Conservation (phyloP, 1,284 basidiomycete genomes). For the Tranzscheliella williamsii region DNA sequence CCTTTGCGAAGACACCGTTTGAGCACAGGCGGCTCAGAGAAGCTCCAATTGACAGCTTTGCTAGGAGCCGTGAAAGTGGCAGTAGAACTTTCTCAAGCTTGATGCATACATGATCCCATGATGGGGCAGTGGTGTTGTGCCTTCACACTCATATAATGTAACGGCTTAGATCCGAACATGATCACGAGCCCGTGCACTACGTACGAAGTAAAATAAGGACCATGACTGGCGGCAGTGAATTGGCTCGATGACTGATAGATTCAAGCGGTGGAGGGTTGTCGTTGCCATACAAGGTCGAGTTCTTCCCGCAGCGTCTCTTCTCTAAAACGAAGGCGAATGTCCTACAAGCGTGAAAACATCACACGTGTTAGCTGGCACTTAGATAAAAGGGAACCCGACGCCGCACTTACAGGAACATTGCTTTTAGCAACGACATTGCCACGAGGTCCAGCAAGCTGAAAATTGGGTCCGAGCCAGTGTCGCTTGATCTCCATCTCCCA, state of each 20-base stretch:
- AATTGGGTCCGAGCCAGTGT: slow-evolving; percentile 76
- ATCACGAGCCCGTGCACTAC: no score
- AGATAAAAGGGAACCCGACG: no score
- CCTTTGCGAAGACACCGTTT: slow-evolving; percentile 74
- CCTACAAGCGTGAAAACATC: slow-evolving; percentile 39
- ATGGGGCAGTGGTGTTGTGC: no score
- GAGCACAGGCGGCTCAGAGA: slow-evolving; percentile 89
- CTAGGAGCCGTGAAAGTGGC: slow-evolving; percentile 92
- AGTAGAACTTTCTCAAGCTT: slow-evolving; percentile 68
- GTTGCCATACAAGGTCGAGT: slow-evolving; percentile 49
- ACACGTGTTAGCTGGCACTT: not conserved
- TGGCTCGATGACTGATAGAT: no score
- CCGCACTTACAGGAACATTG: slow-evolving; percentile 76
- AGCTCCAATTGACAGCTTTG: slow-evolving; percentile 88
- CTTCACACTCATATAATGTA: no score
- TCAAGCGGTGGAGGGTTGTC: slow-evolving; percentile 8
- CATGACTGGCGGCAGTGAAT: no score
- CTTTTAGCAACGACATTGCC: slow-evolving; percentile 65
- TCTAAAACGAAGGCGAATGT: slow-evolving; percentile 83
- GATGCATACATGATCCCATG: not conserved
- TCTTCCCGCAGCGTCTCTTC: slow-evolving; percentile 87
- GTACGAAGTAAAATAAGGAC: no score
- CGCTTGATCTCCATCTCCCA: slow-evolving; percentile 99
- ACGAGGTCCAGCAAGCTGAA: slow-evolving; percentile 69
- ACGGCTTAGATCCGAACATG: no score